Base-by-base conservation (phyloP, 1,139 yeast species). In the Spencermartinsiella ligniputridi region DNA sequence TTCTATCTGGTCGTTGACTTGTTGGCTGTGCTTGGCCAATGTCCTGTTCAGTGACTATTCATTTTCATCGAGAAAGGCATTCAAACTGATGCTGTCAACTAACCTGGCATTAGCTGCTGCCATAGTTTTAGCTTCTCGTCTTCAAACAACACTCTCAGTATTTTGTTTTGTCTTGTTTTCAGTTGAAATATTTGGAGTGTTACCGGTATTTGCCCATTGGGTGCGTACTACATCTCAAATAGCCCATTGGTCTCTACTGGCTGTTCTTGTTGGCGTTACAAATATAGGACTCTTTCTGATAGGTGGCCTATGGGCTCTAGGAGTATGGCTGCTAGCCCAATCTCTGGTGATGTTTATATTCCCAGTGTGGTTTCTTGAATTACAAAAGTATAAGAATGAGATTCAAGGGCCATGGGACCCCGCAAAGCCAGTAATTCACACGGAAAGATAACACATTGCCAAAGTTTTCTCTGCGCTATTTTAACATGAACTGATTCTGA, bases 341-440 rank as follows among this genome's bases (percentile, higher is more conserved):
- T 50, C 71, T 1, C 61, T 71, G 42, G 75, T 83, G 2, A 62
- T 73, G 6, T 63, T 82, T n/a, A 67, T 78, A 2, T 74, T 86
- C 37, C 96, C 96, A 1, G 73, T 75, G 36, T 83, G 87, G 67
- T 81, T 86, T 54, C 64, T 86, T 44, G 74, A 75, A 35, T 66
- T 88, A 34, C 96, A 88, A 58, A 76, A 79, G 63, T 87, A 87
- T 60, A 88, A 88, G 63, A 86, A 87, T 61, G 96, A 87, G 61
- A 70, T 88, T 45, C 90, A 84, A 63, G 96, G 96, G 0, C 96
- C 96, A 0, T 88, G 96, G 96, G 96, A 88, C 62, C 81, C 85
- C 1, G 96, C 95, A 11, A 79, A 76, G 56, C 96, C 96, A 0
- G 62, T 67, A 2, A 48, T 64, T 27, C 32, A 27, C 15, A 27